Evolutionary conservation across 1,139 yeast species (phyloP).

Genomic region (Nakaseomyces sp.): DNA sequence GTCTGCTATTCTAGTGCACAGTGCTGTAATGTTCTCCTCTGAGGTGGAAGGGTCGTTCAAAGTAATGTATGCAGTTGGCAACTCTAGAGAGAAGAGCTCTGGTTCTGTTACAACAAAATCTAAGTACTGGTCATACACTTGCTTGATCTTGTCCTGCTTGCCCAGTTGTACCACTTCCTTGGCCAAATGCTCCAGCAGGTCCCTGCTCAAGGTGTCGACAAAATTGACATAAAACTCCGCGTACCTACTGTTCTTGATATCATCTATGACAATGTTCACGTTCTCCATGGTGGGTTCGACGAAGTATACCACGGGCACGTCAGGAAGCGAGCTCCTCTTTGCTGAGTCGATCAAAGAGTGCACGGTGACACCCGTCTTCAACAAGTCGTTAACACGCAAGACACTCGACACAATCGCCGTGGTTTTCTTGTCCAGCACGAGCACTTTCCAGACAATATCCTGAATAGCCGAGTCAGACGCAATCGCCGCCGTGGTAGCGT

Average conservation of each 20-base stretch:
- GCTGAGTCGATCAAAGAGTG: slow-evolving; percentile 62
- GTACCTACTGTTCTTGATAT: slow-evolving; percentile 64
- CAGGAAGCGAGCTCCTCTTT: slow-evolving; percentile 72
- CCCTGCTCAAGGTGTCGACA: slow-evolving; percentile 69
- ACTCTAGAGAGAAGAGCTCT: slow-evolving; percentile 71
- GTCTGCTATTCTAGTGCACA: slow-evolving; percentile 63
- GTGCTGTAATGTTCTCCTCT: slow-evolving; percentile 62
- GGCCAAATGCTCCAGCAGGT: slow-evolving; percentile 80
- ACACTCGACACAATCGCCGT: slow-evolving; percentile 84
- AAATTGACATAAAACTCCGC: slow-evolving; percentile 77
- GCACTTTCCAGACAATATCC: slow-evolving; percentile 85
- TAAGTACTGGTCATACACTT: slow-evolving; percentile 87
- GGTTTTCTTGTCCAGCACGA: slow-evolving; percentile 71
- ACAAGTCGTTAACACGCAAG: slow-evolving; percentile 77
- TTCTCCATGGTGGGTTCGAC: slow-evolving; percentile 81
- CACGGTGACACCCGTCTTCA: slow-evolving; percentile 83
- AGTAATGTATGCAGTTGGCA: slow-evolving; percentile 53
- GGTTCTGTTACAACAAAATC: slow-evolving; percentile 92
- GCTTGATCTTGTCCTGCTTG: slow-evolving; percentile 61
- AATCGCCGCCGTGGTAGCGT: neutral
- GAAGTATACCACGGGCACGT: slow-evolving; percentile 89
- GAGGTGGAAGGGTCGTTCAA: slow-evolving; percentile 63
- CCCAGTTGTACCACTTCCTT: slow-evolving; percentile 67
- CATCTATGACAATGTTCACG: slow-evolving; percentile 57
- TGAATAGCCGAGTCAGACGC: slow-evolving; percentile 28